Conservation (phyloP, 208 protist species). For the Leishmania braziliensis region DNA sequence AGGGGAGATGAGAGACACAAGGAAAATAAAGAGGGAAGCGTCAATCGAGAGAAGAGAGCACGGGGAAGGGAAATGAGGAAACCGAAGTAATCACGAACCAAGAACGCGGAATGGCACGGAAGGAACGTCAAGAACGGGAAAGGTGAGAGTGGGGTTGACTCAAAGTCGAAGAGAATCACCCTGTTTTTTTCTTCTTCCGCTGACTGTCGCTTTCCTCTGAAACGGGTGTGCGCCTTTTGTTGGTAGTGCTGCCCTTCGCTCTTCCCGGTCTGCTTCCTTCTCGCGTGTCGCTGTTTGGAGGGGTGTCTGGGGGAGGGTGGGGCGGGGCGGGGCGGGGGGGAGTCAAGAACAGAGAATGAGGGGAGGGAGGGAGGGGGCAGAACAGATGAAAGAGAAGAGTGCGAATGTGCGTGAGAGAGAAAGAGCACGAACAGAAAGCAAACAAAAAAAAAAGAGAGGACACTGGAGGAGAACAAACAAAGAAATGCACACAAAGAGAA, state of each 20-base stretch:
- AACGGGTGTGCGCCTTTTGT: too few species aligned
- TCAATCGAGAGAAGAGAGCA: neutral
- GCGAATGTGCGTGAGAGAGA: neutral
- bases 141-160: neutral
- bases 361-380: neutral
- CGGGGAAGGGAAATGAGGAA: neutral
- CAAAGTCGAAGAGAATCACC: neutral
- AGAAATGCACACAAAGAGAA: neutral
- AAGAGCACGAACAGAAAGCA: neutral
- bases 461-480: neutral
- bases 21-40: neutral
- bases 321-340: neutral
- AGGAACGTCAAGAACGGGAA: neutral
- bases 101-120: neutral
- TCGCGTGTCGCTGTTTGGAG: neutral
- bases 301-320: neutral
- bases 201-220: too few species aligned
- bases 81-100: neutral
- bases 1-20: neutral
- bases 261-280: neutral
- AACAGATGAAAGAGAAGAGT: neutral
- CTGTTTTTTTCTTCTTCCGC: neutral
- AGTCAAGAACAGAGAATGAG: neutral
- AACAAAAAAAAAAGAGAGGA: too few species aligned
- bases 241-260: too few species aligned